Conservation (phyloP, 2,329 filamentous ascomycete genomes). For the Alternaria novae-zelandiae region DNA sequence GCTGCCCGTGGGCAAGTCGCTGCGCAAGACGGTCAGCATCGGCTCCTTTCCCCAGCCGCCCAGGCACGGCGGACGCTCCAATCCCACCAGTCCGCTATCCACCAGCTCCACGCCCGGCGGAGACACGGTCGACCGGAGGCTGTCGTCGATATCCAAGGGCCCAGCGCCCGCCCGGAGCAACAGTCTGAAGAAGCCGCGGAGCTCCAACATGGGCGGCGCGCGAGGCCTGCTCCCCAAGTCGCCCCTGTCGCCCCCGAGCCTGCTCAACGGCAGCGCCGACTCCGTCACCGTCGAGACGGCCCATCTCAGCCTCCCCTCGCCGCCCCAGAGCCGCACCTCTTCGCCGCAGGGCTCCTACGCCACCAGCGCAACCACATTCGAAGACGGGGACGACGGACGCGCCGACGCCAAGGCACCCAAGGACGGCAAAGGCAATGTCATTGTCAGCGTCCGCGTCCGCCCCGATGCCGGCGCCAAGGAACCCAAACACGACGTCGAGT, state of each 20-base stretch:
- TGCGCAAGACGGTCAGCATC: constrained; percentile 91
- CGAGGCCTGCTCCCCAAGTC: constrained; percentile 43
- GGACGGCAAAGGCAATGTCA: constrained; percentile 90
- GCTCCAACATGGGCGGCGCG: constrained; percentile 44
- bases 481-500: constrained; percentile 76
- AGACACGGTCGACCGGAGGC: constrained; percentile 41
- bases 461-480: constrained; percentile 75
- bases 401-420: constrained; percentile 51
- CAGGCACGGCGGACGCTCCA: constrained; percentile 60
- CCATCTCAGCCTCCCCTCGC: constrained; percentile 78
- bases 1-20: constrained; percentile 63
- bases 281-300: constrained; percentile 72
- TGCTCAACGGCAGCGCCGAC: constrained; percentile 80
- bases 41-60: constrained; percentile 93
- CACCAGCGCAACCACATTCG: constrained; percentile 84
- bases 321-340: constrained; percentile 86
- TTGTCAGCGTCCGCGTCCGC: constrained; percentile 92
- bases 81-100: constrained; percentile 61
- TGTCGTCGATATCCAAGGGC: constrained; percentile 35
- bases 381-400: constrained; percentile 74
- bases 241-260: constrained; percentile 67
- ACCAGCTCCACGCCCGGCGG: constrained; percentile 55
- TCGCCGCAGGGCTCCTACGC: constrained; percentile 93
- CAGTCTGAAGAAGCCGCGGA: constrained; percentile 57
- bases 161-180: constrained; percentile 38